A percentile compares a stretch with the other conserved stretches of the same genome.
These are phyloP conservation scores for Beverwykella pulmonaria DNA, from an alignment of 495 filamentous ascomycete genomes.

Conservation along the genomic window DNA sequence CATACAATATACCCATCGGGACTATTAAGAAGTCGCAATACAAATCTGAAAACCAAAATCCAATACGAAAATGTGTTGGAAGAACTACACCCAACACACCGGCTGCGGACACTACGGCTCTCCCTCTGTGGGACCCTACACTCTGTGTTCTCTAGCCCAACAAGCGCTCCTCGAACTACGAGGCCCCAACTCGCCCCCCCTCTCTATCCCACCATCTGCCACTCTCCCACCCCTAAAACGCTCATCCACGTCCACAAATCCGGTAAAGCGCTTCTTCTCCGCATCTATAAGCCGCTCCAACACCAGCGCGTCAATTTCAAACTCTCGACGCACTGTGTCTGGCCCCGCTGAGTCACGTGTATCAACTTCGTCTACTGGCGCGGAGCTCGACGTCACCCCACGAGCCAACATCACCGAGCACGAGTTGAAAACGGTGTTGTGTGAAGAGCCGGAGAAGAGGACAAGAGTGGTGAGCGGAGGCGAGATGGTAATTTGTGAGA, in stretches of 20 bases:
- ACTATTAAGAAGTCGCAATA: no score
- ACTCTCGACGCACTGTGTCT: neutral
- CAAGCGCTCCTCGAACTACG: neutral
- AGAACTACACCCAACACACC: slow-evolving; percentile 22
- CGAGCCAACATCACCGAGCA: neutral
- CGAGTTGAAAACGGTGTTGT: neutral
- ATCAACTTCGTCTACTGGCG: neutral
- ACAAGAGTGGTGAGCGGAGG: neutral
- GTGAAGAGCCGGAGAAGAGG: neutral
- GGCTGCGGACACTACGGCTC: slow-evolving; percentile 24
- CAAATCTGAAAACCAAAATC: no score
- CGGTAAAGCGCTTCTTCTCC: neutral
- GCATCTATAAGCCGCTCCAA: neutral
- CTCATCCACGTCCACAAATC: neutral
- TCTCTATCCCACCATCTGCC: neutral
- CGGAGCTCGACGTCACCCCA: neutral
- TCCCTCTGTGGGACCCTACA: slow-evolving; percentile 6
- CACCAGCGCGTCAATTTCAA: neutral
- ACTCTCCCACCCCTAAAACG: neutral
- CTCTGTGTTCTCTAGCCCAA: slow-evolving; percentile 11
- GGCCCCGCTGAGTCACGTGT: neutral
- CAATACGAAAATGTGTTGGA: slow-evolving; percentile 17
- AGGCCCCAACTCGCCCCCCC: neutral
- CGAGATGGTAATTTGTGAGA: slow-evolving; percentile 12
- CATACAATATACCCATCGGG: no score